Percentiles rank a stretch among this genome's conserved stretches.
These are phyloP conservation scores for Didymellaceae sp. DNA, from an alignment of 2,329 filamentous ascomycete species.

Conservation along the genomic window DNA sequence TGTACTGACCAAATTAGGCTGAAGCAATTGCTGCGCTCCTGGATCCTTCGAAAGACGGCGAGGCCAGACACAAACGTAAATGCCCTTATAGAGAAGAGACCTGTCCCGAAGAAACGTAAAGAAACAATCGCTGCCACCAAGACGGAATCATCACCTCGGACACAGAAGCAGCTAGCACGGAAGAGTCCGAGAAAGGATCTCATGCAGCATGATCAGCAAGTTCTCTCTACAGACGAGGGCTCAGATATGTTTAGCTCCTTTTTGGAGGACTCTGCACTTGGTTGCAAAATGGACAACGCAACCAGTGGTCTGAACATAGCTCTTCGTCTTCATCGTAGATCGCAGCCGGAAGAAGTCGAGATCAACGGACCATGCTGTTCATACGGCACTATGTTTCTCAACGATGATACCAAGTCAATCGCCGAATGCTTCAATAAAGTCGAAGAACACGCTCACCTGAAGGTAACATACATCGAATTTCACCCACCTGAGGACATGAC, in stretches of 20 bases:
- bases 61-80: background rate
- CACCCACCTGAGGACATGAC: constrained; percentile 25
- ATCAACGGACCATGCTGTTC: background rate
- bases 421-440: constrained; percentile 19
- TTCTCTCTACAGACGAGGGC: no score
- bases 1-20: background rate
- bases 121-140: background rate
- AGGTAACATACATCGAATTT: constrained; percentile 21
- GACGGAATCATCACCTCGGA: no score
- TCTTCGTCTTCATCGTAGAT: constrained; percentile 14
- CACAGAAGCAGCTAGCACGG: background rate
- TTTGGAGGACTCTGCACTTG: no score
- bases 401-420: background rate
- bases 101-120: background rate
- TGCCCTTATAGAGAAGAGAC: constrained; percentile 3
- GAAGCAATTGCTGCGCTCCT: background rate
- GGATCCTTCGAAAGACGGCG: background rate
- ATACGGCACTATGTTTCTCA: constrained; percentile 4
- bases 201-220: no score
- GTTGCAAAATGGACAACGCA: background rate
- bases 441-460: constrained; percentile 3
- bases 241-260: no score
- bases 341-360: background rate
- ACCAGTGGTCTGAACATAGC: constrained; percentile 6
- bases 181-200: background rate